Evolutionary conservation across 257 asterid species (phyloP).

Genomic region (Verbascum thapsus): DNA sequence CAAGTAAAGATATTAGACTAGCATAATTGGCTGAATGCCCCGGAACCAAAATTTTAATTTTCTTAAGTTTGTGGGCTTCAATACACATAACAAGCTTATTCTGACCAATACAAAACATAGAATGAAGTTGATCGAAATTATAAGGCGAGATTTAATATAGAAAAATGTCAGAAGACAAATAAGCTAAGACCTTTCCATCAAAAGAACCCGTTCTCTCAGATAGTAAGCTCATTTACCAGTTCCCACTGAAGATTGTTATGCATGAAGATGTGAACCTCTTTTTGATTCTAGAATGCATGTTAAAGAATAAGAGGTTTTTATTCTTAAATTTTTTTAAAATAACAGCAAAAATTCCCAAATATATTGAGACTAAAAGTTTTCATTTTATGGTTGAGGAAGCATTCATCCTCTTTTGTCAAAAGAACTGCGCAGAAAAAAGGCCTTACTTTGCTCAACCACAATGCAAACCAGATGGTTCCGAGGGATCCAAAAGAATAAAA

Average conservation of each 20-base stretch:
- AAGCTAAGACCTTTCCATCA: neutral
- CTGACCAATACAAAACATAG: neutral
- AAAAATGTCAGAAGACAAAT: too few relatives aligned
- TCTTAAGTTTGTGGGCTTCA: neutral
- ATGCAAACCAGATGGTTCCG: constrained; percentile 89
- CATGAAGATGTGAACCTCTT: too few relatives aligned
- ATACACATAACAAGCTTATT: constrained; percentile 13
- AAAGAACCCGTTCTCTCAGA: neutral
- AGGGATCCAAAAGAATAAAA: constrained; percentile 95
- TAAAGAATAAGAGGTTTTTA: too few relatives aligned
- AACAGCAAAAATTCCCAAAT: neutral
- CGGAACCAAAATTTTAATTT: neutral
- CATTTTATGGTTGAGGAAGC: constrained; percentile 7
- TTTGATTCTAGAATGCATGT: too few relatives aligned
- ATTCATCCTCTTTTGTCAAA: neutral
- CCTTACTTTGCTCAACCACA: constrained; percentile 91
- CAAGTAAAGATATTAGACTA: neutral
- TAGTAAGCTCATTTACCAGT: neutral
- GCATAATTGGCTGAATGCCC: constrained; percentile 1
- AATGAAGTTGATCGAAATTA: constrained; percentile 6
- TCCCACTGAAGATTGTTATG: too few relatives aligned
- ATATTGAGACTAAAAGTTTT: constrained; percentile 4
- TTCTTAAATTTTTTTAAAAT: neutral
- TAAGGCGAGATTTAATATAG: neutral
- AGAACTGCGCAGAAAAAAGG: constrained; percentile 28